phyloP scores from a whole-genome alignment of 768 basidiomycete species.

The Russula abietina region DNA sequence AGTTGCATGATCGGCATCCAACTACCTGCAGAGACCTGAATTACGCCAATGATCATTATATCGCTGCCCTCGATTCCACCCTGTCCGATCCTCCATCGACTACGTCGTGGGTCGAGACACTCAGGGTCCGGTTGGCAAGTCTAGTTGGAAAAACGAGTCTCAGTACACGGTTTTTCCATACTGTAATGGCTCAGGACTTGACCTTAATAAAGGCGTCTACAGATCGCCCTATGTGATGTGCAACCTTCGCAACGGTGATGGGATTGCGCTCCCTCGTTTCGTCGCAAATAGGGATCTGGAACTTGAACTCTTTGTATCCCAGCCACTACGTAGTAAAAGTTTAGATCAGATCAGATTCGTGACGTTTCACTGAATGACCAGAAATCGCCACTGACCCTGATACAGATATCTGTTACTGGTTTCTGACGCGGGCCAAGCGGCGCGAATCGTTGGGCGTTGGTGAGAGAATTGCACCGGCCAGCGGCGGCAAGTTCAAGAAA shows the following conservation, averaged over 20 bases:
- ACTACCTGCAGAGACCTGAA: slow-evolving; percentile 4
- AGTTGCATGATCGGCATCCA: slow-evolving; percentile 20
- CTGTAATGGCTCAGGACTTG: neutral
- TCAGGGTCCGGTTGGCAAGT: neutral
- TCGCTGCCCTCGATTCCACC: slow-evolving; percentile 1
- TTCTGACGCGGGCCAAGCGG: neutral
- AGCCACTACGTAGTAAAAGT: slow-evolving; percentile 6
- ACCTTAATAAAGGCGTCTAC: slow-evolving; percentile 14
- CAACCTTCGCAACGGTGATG: slow-evolving; percentile 4
- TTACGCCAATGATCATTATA: slow-evolving; percentile 6
- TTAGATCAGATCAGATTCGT: neutral
- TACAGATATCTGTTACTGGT: neutral
- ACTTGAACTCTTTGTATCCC: slow-evolving; percentile 14
- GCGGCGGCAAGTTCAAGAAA: neutral
- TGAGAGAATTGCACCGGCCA: slow-evolving; percentile 6
- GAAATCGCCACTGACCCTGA: slow-evolving; percentile 4
- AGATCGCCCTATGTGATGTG: slow-evolving; percentile 5
- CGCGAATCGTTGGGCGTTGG: neutral
- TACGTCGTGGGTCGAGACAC: neutral
- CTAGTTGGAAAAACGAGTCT: neutral
- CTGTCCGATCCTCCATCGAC: slow-evolving; percentile 6
- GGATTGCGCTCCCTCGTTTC: slow-evolving; percentile 7
- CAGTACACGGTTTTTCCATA: neutral
- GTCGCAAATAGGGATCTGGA: slow-evolving; percentile 3
- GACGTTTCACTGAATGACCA: neutral